Evolutionary conservation across 2,329 filamentous ascomycete species (phyloP).

Genomic region (Harringtonia aguacate): DNA sequence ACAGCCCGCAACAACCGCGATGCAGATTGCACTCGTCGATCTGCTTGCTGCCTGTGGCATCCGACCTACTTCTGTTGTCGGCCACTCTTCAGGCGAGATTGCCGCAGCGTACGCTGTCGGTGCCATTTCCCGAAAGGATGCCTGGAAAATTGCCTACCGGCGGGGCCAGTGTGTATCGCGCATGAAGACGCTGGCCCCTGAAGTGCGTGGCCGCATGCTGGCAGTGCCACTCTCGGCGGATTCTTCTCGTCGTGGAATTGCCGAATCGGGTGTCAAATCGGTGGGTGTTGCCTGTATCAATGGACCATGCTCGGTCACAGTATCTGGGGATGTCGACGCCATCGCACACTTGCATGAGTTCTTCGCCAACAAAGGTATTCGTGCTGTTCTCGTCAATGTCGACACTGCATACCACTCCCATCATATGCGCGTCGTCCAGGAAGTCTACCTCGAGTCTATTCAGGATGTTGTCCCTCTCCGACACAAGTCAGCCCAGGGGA

Average conservation of each 20-base stretch:
- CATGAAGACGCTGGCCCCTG: constrained; percentile 10
- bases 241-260: constrained; percentile 20
- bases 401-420: constrained; percentile 19
- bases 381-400: constrained; percentile 12
- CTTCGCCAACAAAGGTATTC: constrained; percentile 6
- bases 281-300: constrained; percentile 22
- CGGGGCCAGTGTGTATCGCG: constrained; percentile 19
- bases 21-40: constrained; percentile 24
- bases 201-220: constrained; percentile 31
- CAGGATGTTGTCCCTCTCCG: not conserved
- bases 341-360: constrained; percentile 6
- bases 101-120: constrained; percentile 24
- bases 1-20: constrained; percentile 20
- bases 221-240: constrained; percentile 28
- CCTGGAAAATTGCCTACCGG: constrained; percentile 22
- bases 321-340: constrained; percentile 17
- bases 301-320: constrained; percentile 23
- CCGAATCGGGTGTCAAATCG: constrained; percentile 11
- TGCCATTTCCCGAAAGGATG: constrained; percentile 15
- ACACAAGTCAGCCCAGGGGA: not conserved
- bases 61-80: constrained; percentile 17
- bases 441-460: constrained; percentile 10
- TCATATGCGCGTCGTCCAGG: constrained; percentile 16
- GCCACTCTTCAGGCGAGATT: constrained; percentile 27
- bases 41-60: constrained; percentile 18